A percentile compares a stretch with the other conserved stretches of the same genome.
phyloP scores from a whole-genome alignment of 306 rosid genomes.

The Cicer pinnatifidum region DNA sequence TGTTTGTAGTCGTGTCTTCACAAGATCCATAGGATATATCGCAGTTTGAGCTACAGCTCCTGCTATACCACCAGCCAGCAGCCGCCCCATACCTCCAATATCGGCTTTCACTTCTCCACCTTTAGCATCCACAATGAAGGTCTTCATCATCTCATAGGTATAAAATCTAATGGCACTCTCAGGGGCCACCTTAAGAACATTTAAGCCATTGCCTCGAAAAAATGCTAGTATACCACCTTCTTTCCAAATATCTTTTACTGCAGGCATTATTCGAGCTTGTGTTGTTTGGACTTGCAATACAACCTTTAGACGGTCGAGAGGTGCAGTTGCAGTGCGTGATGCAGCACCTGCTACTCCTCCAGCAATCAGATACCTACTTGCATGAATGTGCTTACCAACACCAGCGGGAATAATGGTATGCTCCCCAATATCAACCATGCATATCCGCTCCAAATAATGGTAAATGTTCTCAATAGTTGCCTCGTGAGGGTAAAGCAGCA shows the following conservation, averaged over 20 bases:
- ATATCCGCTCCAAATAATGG: slow-evolving; percentile 91
- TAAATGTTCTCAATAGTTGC: slow-evolving; percentile 96
- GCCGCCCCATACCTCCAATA: slow-evolving; percentile 71
- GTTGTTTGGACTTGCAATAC: slow-evolving; percentile 82
- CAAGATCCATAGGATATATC: slow-evolving; percentile 91
- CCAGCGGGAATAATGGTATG: slow-evolving; percentile 90
- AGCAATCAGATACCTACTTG: slow-evolving; percentile 86
- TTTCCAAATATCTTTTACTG: slow-evolving; percentile 70
- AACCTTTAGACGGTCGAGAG: slow-evolving; percentile 92
- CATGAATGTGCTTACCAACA: slow-evolving; percentile 81
- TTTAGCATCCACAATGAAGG: slow-evolving; percentile 54
- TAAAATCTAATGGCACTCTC: slow-evolving; percentile 94
- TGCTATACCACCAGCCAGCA: slow-evolving; percentile 84
- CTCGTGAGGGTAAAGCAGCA: slow-evolving; percentile 90
- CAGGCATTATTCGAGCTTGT: slow-evolving; percentile 66
- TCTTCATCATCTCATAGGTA: slow-evolving; percentile 76
- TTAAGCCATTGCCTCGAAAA: slow-evolving; percentile 92
- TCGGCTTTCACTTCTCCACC: slow-evolving; percentile 60
- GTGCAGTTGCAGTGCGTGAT: slow-evolving; percentile 95
- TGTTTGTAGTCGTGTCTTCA: slow-evolving; percentile 89
- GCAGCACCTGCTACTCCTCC: slow-evolving; percentile 96
- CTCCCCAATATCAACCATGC: slow-evolving; percentile 93
- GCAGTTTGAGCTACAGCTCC: slow-evolving; percentile 93
- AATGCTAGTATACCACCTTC: slow-evolving; percentile 81
- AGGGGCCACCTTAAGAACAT: slow-evolving; percentile 92